Conservation (phyloP, 2,329 filamentous ascomycete genomes). For the Pyrenophora seminiperda region DNA sequence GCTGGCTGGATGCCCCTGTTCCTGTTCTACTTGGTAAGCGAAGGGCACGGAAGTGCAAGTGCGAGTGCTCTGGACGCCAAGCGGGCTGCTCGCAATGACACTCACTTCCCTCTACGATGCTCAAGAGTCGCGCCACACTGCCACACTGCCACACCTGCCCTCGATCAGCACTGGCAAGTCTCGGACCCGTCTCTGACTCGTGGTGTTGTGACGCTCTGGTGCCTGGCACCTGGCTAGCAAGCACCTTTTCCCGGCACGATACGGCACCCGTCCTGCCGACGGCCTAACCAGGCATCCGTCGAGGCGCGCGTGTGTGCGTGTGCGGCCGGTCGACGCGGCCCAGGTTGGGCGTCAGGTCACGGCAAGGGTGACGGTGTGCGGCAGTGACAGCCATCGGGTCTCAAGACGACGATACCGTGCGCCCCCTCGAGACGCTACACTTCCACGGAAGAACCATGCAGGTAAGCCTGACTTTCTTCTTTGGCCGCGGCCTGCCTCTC, state of each 20-base stretch:
- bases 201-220: constrained; percentile 16
- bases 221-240: constrained; percentile 7
- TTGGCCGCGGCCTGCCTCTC: constrained; percentile 15
- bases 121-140: constrained; percentile 14
- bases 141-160: constrained; percentile 8
- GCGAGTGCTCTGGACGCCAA: constrained; percentile 17
- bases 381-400: constrained; percentile 21
- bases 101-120: constrained; percentile 13
- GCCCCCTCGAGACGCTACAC: constrained; percentile 30
- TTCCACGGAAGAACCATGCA: constrained; percentile 39
- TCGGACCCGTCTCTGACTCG: constrained; percentile 20
- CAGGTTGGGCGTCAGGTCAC: constrained; percentile 7
- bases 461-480: constrained; percentile 33
- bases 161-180: constrained; percentile 15
- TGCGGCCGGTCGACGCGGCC: background rate
- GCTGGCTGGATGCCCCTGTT: constrained; percentile 4
- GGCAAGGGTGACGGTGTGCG: constrained; percentile 6
- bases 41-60: constrained; percentile 10
- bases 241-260: background rate
- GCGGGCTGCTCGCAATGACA: constrained; percentile 13
- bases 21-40: constrained; percentile 20
- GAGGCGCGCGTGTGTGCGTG: no score
- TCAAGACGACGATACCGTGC: constrained; percentile 38
- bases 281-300: background rate
- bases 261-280: constrained; percentile 3